Conservation (phyloP, 2,329 filamentous ascomycete species). For the Botryosphaeria agaves region DNA sequence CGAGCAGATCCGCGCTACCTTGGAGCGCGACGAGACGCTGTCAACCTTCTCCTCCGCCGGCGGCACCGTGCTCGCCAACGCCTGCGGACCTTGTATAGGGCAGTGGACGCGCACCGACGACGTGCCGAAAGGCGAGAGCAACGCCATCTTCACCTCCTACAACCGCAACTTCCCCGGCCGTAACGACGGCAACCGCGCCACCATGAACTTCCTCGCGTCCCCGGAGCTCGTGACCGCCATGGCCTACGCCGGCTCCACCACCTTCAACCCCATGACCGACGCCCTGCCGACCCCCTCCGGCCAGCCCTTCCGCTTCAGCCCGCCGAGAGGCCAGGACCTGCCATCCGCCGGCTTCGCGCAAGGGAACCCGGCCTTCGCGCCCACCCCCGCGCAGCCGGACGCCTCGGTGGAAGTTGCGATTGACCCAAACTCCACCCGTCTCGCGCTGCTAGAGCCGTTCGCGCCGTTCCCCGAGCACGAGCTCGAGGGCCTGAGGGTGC, state of each 20-base stretch:
- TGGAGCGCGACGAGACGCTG: slow-evolving; percentile 77
- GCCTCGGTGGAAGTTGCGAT: slow-evolving; percentile 56
- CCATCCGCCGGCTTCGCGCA: slow-evolving; percentile 62
- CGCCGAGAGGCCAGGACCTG: slow-evolving; percentile 45
- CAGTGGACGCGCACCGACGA: slow-evolving; percentile 91
- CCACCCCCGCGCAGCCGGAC: slow-evolving; percentile 55
- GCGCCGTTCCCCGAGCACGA: slow-evolving; percentile 62
- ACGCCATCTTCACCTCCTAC: slow-evolving; percentile 93
- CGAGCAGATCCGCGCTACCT: slow-evolving; percentile 88
- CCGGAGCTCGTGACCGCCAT: slow-evolving; percentile 95
- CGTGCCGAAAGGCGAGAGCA: slow-evolving; percentile 66
- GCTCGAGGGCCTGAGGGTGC: slow-evolving; percentile 60
- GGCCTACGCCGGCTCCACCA: slow-evolving; percentile 79
- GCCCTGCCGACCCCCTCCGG: slow-evolving; percentile 64
- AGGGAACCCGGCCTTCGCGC: slow-evolving; percentile 58
- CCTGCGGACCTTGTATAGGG: slow-evolving; percentile 81
- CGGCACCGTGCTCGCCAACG: slow-evolving; percentile 81
- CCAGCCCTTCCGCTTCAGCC: slow-evolving; percentile 66
- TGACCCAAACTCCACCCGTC: slow-evolving; percentile 71
- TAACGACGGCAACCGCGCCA: slow-evolving; percentile 90
- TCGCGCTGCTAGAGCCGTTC: slow-evolving; percentile 86
- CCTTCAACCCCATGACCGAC: slow-evolving; percentile 93
- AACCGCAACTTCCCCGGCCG: slow-evolving; percentile 97
- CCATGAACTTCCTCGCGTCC: slow-evolving; percentile 97
- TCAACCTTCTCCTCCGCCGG: slow-evolving; percentile 74